phyloP scores from a whole-genome alignment of 352 stramenopile genomes.

The Globisporangium iwayamae region DNA sequence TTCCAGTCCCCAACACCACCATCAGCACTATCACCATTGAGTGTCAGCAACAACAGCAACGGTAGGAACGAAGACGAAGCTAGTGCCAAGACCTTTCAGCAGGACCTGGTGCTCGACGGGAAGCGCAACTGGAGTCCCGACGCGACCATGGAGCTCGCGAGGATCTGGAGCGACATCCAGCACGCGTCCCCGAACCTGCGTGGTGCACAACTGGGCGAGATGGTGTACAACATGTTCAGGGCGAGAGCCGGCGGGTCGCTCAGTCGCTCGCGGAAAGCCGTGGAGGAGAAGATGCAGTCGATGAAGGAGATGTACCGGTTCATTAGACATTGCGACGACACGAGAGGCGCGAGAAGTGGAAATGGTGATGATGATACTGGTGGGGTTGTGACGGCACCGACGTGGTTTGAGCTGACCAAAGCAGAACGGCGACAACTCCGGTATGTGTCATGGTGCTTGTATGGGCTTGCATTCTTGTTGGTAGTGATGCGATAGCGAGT shows the following conservation, averaged over 20 bases:
- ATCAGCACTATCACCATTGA: not conserved
- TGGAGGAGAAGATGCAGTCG: conserved; percentile 75
- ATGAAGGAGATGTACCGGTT: conserved; percentile 77
- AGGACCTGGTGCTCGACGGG: not conserved
- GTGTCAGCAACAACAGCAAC: not conserved
- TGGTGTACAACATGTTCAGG: conserved; percentile 56
- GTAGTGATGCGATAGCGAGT: not conserved
- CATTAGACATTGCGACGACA: conserved; percentile 45
- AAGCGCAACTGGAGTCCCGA: conserved; percentile 23
- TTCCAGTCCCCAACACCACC: not conserved
- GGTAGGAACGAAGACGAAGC: not conserved
- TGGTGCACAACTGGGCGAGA: conserved; percentile 41
- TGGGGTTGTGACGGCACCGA: conserved; percentile 13
- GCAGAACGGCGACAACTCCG: conserved; percentile 39
- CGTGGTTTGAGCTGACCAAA: conserved; percentile 62
- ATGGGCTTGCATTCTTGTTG: not conserved
- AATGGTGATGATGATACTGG: conserved; percentile 19
- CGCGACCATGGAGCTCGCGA: conserved; percentile 55
- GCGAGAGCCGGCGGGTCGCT: conserved; percentile 30
- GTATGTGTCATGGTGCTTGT: conserved; percentile 13
- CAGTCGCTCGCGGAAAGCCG: conserved; percentile 54
- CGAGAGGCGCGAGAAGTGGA: conserved; percentile 11
- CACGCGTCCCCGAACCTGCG: conserved; percentile 26
- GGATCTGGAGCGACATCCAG: conserved; percentile 41
- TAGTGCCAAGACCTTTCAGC: not conserved